Evolutionary conservation across 1,284 basidiomycete genomes (phyloP).

Genomic region (Naganishia sp.): DNA sequence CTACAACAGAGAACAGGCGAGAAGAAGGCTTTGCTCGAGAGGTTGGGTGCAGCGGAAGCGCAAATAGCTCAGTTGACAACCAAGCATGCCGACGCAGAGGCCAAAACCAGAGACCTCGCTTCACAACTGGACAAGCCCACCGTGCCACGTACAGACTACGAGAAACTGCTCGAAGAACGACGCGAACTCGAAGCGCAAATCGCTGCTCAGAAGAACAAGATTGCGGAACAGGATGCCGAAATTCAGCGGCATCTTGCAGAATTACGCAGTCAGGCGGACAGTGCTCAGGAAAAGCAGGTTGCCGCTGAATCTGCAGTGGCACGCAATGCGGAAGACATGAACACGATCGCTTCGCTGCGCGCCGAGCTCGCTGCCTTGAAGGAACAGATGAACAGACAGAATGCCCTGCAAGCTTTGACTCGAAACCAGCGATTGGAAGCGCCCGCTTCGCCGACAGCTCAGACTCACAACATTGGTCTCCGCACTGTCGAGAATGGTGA

Average conservation of each 20-base stretch:
- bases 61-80: constrained; percentile 81
- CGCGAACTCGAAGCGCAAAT: constrained; percentile 77
- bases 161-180: constrained; percentile 75
- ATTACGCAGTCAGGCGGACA: constrained; percentile 66
- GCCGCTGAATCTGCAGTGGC: constrained; percentile 47
- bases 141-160: constrained; percentile 70
- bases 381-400: constrained; percentile 92
- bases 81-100: constrained; percentile 86
- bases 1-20: constrained; percentile 89
- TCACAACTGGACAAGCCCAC: constrained; percentile 71
- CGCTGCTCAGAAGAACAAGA: constrained; percentile 67
- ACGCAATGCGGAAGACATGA: constrained; percentile 74
- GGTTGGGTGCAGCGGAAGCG: constrained; percentile 75
- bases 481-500: constrained; percentile 48
- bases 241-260: constrained; percentile 81
- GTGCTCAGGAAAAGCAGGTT: constrained; percentile 70
- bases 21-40: constrained; percentile 80
- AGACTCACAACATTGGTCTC: constrained; percentile 37
- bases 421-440: constrained; percentile 60
- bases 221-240: constrained; percentile 78
- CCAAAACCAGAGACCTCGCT: constrained; percentile 73
- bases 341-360: constrained; percentile 83
- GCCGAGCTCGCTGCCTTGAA: constrained; percentile 86
- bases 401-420: constrained; percentile 81
- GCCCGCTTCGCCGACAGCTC: constrained; percentile 70